phyloP scores from a whole-genome alignment of 805 yeast genomes.

The Ogataea salicorniae region DNA sequence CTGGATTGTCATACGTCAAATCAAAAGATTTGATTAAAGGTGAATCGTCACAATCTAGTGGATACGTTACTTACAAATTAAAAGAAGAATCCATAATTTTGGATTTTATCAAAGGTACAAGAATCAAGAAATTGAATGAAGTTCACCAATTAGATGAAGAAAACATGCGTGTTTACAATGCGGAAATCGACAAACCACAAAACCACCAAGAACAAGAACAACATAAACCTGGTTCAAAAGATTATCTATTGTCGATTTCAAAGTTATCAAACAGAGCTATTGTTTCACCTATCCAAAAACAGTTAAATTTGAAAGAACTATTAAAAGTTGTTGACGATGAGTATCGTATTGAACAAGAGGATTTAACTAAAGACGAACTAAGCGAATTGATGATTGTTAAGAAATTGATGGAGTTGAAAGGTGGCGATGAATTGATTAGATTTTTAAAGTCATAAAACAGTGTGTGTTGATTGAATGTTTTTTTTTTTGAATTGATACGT shows the following conservation, averaged over 20 bases:
- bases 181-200: constrained; percentile 10
- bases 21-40: constrained; percentile 22
- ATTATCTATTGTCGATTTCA: constrained; percentile 29
- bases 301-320: constrained; percentile 43
- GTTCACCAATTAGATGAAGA: constrained; percentile 30
- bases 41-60: constrained; percentile 8
- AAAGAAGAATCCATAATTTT: constrained; percentile 65
- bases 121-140: constrained; percentile 31
- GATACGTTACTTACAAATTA: constrained; percentile 48
- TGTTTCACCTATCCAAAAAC: constrained; percentile 25
- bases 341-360: constrained; percentile 13
- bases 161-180: constrained; percentile 29
- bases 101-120: constrained; percentile 60
- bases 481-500: too few species aligned
- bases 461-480: too few species aligned
- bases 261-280: constrained; percentile 30
- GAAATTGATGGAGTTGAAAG: constrained; percentile 60
- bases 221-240: constrained; percentile 12
- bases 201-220: not conserved
- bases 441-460: constrained; percentile 39
- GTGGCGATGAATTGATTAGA: constrained; percentile 56
- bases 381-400: constrained; percentile 51
- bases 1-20: constrained; percentile 28
- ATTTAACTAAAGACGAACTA: constrained; percentile 36
- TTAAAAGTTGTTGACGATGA: constrained; percentile 34